Percentiles rank a stretch among this genome's conserved stretches.
Conservation (phyloP, 768 basidiomycete species). For the Lentinus tigrinus region DNA sequence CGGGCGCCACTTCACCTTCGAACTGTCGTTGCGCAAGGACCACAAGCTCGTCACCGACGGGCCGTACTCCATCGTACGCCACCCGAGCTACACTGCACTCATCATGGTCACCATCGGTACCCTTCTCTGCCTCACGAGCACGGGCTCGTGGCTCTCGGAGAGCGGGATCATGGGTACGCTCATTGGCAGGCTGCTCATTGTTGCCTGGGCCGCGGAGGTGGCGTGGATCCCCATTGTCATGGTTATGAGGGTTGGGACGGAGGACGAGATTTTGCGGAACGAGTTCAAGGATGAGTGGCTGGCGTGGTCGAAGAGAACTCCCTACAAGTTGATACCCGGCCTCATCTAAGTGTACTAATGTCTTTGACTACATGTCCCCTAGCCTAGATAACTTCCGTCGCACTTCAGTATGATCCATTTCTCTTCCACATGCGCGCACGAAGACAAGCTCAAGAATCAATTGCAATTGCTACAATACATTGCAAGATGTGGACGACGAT, state of each 20-base stretch:
- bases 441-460: too few species aligned
- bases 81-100: slow-evolving; percentile 23
- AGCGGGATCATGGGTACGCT: slow-evolving; percentile 12
- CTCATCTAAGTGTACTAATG: not conserved
- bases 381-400: too few species aligned
- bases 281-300: slow-evolving; percentile 17
- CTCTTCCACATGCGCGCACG: too few species aligned
- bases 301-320: slow-evolving; percentile 15
- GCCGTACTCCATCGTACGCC: slow-evolving; percentile 23
- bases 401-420: too few species aligned
- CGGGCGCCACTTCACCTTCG: slow-evolving; percentile 23
- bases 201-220: slow-evolving; percentile 10
- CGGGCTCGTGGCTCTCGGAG: slow-evolving; percentile 14
- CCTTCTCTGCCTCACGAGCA: slow-evolving; percentile 5
- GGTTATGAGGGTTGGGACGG: slow-evolving; percentile 9
- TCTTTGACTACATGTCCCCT: not conserved
- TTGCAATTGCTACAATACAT: too few species aligned
- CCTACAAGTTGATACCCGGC: slow-evolving; percentile 15
- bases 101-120: slow-evolving; percentile 13
- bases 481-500: too few species aligned
- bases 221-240: slow-evolving; percentile 6
- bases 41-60: slow-evolving; percentile 22
- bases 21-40: slow-evolving; percentile 15
- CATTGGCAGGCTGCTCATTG: slow-evolving; percentile 1
- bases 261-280: slow-evolving; percentile 16